Percentiles rank a stretch among this genome's conserved stretches.
phyloP scores from a whole-genome alignment of 2,329 filamentous ascomycete species.

The Leptographium flavum region DNA sequence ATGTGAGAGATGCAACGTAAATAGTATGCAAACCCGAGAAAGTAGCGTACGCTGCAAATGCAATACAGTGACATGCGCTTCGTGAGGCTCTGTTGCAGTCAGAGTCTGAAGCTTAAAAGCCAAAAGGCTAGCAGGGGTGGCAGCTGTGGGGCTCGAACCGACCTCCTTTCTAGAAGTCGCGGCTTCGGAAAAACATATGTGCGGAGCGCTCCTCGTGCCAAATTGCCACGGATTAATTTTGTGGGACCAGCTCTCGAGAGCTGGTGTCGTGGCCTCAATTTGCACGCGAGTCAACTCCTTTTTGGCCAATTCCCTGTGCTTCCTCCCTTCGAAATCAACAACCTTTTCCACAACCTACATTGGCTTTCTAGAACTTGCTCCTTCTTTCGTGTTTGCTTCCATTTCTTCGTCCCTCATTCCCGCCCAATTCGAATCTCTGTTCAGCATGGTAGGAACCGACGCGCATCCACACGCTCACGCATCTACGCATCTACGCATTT shows the following conservation, averaged over 20 bases:
- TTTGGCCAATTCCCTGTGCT: background rate
- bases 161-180: background rate
- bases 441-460: background rate
- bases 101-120: background rate
- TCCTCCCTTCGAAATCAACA: background rate
- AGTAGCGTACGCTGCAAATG: background rate
- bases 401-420: background rate
- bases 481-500: background rate
- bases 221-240: background rate
- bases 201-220: too few species aligned
- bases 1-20: too few species aligned
- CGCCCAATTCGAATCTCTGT: background rate
- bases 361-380: background rate
- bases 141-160: background rate
- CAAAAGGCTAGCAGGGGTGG: background rate
- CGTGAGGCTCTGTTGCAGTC: background rate
- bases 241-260: background rate
- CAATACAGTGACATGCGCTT: background rate
- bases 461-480: too few species aligned
- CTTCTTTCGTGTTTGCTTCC: background rate
- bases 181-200: background rate
- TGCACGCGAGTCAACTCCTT: slow-evolving; percentile 4
- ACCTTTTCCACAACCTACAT: too few species aligned
- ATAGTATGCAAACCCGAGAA: background rate
- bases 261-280: slow-evolving; percentile 10